A percentile compares a stretch with the other conserved stretches of the same genome.
Conservation (phyloP, 148 eudicot species). For the Heliamphora exappendiculata region DNA sequence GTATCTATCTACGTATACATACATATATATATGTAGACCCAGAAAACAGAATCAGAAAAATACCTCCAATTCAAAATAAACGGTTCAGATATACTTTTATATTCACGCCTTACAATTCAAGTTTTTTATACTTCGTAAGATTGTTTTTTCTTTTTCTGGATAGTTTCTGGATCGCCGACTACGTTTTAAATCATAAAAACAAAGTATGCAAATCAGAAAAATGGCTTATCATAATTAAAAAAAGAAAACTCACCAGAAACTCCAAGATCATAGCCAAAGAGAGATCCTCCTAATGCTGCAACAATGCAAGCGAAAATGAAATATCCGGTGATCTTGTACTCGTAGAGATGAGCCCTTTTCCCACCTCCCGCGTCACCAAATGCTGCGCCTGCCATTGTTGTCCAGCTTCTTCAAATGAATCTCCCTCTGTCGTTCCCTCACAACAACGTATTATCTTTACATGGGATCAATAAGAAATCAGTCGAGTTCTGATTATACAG, state of each 20-base stretch:
- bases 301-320: conserved; percentile 63
- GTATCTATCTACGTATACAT: background rate
- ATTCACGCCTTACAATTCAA: too few species aligned
- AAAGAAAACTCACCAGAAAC: conserved; percentile 55
- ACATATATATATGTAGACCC: background rate
- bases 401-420: background rate
- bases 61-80: background rate
- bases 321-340: conserved; percentile 56
- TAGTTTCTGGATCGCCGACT: background rate
- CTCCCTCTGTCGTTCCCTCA: background rate
- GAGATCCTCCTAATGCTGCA: conserved; percentile 76
- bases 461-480: too few species aligned
- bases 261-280: conserved; percentile 92
- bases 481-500: too few species aligned
- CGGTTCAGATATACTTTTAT: too few species aligned
- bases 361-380: conserved; percentile 20
- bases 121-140: too few species aligned
- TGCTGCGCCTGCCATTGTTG: conserved; percentile 64
- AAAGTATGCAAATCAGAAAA: background rate
- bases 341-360: conserved; percentile 57
- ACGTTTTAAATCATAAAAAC: background rate
- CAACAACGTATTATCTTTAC: background rate
- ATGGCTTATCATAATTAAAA: background rate
- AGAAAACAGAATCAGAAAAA: background rate
- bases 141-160: too few species aligned